Conservation (phyloP, 2,329 filamentous ascomycete species). For the Aspergillus jensenii region DNA sequence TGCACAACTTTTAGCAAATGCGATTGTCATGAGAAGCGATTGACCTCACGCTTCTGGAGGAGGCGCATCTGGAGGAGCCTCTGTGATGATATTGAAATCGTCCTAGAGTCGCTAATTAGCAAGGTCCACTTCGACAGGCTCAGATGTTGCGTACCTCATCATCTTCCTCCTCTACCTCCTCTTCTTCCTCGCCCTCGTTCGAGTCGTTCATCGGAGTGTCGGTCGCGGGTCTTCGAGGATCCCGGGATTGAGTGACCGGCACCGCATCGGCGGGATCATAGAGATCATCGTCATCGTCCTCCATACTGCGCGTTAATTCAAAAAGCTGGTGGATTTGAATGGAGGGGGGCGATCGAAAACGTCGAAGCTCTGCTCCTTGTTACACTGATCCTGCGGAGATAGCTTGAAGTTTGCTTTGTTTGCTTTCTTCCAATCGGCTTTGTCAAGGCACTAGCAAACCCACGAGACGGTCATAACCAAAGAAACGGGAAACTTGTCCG, state of each 20-base stretch:
- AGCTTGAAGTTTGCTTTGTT: conserved; percentile 23
- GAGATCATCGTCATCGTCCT: conserved; percentile 50
- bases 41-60: conserved; percentile 37
- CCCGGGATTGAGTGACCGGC: conserved; percentile 30
- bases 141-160: conserved; percentile 25
- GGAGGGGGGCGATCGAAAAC: conserved; percentile 1
- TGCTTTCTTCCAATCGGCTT: conserved; percentile 8
- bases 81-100: conserved; percentile 52
- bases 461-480: background rate
- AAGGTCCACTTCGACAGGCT: background rate
- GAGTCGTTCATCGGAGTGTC: conserved; percentile 34
- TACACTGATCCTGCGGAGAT: conserved; percentile 20
- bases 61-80: conserved; percentile 44
- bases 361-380: conserved; percentile 16
- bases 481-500: background rate
- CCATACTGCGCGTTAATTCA: conserved; percentile 32
- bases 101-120: conserved; percentile 34
- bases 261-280: conserved; percentile 44
- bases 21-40: background rate
- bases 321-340: background rate
- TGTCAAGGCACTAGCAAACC: background rate
- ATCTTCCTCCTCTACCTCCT: conserved; percentile 44
- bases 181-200: conserved; percentile 44
- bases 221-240: conserved; percentile 24
- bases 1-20: conserved; percentile 24